Conservation (phyloP, 768 basidiomycete genomes). For the Rhizopogon vesiculosus region DNA sequence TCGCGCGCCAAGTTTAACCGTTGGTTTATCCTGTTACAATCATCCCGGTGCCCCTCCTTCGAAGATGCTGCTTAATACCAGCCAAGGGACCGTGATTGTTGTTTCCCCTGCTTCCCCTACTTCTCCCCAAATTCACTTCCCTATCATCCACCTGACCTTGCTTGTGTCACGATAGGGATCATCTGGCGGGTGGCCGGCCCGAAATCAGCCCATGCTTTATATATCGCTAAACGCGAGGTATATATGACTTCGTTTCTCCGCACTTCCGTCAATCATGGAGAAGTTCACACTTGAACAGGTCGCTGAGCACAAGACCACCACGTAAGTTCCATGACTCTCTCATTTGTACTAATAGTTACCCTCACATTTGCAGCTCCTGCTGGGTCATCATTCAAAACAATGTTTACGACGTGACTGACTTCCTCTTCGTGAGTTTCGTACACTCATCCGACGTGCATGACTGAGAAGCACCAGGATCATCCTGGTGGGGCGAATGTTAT, state of each 20-base stretch:
- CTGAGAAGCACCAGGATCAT: constrained; percentile 46
- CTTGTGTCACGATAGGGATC: neutral
- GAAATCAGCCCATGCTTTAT: neutral
- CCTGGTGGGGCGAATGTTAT: constrained; percentile 84
- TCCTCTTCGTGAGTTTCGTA: constrained; percentile 47
- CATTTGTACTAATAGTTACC: constrained; percentile 5
- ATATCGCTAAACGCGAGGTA: neutral
- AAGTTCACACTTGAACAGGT: constrained; percentile 54
- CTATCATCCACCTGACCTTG: neutral
- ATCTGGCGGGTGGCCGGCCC: neutral
- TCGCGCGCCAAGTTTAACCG: too few species aligned
- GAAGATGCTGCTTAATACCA: constrained; percentile 3
- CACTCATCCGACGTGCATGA: neutral
- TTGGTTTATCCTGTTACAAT: too few species aligned
- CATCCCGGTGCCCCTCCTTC: too few species aligned
- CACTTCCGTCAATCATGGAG: constrained; percentile 15
- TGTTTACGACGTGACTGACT: constrained; percentile 86
- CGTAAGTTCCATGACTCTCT: constrained; percentile 30
- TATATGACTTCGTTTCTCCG: neutral
- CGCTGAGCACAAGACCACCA: constrained; percentile 48
- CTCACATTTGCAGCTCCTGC: constrained; percentile 51
- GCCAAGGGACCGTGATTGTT: neutral
- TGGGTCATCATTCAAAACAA: constrained; percentile 80
- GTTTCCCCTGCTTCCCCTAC: neutral
- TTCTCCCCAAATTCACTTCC: neutral